Evolutionary conservation across 2,329 filamentous ascomycete species (phyloP).

Genomic region (Diatrype stigma): DNA sequence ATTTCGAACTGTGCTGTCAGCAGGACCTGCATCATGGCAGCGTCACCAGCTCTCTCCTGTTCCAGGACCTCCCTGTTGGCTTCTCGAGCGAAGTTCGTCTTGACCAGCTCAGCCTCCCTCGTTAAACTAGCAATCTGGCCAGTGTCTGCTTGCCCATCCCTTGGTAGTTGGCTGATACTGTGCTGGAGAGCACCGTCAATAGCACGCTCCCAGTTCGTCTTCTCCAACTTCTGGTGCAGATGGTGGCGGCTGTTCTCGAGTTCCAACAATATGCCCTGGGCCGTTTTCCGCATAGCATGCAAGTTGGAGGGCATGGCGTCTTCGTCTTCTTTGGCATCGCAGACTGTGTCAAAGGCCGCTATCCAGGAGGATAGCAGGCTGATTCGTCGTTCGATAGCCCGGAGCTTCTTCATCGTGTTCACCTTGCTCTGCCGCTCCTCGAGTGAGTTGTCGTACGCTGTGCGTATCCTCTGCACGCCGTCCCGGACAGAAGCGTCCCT

Average conservation of each 20-base stretch:
- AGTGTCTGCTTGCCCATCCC: slow-evolving; percentile 59
- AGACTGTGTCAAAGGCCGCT: slow-evolving; percentile 81
- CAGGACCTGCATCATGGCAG: slow-evolving; percentile 73
- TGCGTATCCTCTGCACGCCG: slow-evolving; percentile 72
- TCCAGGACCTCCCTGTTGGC: slow-evolving; percentile 73
- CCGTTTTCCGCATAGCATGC: slow-evolving; percentile 76
- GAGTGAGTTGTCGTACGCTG: slow-evolving; percentile 77
- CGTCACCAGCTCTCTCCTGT: slow-evolving; percentile 77
- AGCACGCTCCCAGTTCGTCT: slow-evolving; percentile 79
- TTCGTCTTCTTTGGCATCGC: slow-evolving; percentile 66
- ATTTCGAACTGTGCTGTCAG: slow-evolving; percentile 91
- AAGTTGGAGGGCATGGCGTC: slow-evolving; percentile 65
- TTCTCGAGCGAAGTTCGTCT: slow-evolving; percentile 77
- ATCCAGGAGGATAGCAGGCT: slow-evolving; percentile 87
- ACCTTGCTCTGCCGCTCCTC: slow-evolving; percentile 75
- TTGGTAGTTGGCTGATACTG: slow-evolving; percentile 71
- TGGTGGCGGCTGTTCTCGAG: slow-evolving; percentile 87
- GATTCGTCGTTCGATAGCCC: slow-evolving; percentile 80
- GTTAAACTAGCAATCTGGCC: slow-evolving; percentile 68
- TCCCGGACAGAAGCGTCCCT: slow-evolving; percentile 71
- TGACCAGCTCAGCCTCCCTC: slow-evolving; percentile 82
- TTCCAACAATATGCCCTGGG: slow-evolving; percentile 82
- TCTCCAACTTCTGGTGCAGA: slow-evolving; percentile 77
- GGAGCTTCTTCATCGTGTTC: slow-evolving; percentile 74
- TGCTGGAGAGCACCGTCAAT: slow-evolving; percentile 86